Conservation (phyloP, 176 grass and related monocot species). For the Tillandsia fasciculata region DNA sequence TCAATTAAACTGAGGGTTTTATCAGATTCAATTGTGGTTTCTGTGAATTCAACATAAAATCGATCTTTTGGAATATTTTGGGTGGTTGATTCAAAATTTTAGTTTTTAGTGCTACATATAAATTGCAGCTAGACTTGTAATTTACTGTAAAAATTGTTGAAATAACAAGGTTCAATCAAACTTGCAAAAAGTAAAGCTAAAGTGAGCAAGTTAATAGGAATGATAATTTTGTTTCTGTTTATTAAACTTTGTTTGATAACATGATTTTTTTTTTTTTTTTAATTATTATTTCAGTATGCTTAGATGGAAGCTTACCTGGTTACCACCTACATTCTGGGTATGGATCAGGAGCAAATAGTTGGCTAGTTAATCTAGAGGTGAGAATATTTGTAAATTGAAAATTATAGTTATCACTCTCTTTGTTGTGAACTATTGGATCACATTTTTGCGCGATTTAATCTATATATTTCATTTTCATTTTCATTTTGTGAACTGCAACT, state of each 20-base stretch:
- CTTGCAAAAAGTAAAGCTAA: too few relatives aligned
- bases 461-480: too few relatives aligned
- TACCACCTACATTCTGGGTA: constrained; percentile 84
- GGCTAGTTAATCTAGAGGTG: constrained; percentile 91
- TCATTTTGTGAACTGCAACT: neutral
- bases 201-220: too few relatives aligned
- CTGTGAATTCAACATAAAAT: too few relatives aligned
- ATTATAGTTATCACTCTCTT: neutral
- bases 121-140: too few relatives aligned
- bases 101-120: too few relatives aligned
- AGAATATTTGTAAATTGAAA: constrained; percentile 11
- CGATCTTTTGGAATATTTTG: too few relatives aligned
- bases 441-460: neutral
- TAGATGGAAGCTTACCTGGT: constrained; percentile 88
- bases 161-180: too few relatives aligned
- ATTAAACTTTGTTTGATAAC: neutral
- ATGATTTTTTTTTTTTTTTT: neutral
- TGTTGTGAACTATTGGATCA: neutral
- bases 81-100: too few relatives aligned
- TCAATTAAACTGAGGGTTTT: too few relatives aligned
- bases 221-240: constrained; percentile 1
- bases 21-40: too few relatives aligned
- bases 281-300: constrained; percentile 49
- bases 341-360: constrained; percentile 83
- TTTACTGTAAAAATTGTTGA: too few relatives aligned